Evolutionary conservation across 768 basidiomycete species (phyloP).

Genomic region (Phylloporus rhodoxanthus): DNA sequence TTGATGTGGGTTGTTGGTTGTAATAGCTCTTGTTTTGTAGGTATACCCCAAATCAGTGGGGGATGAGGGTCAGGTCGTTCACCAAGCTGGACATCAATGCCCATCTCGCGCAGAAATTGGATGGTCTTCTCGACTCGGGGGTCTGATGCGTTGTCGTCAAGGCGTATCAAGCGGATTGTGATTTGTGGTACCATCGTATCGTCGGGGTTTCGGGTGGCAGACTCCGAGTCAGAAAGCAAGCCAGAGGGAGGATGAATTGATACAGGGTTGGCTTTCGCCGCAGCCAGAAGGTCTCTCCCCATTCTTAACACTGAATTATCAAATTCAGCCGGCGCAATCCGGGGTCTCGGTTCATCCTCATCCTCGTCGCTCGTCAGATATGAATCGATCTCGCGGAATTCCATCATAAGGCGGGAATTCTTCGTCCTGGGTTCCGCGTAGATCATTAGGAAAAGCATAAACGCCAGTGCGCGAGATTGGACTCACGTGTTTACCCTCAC

Average conservation of each 20-base stretch:
- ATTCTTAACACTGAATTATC: conserved; percentile 72
- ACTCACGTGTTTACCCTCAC: conserved; percentile 84
- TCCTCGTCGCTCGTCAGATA: conserved; percentile 53
- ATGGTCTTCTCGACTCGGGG: conserved; percentile 60
- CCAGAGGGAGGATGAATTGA: conserved; percentile 12
- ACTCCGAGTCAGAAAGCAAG: conserved; percentile 12
- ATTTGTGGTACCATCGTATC: conserved; percentile 37
- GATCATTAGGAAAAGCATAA: background rate
- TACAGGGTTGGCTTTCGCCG: conserved; percentile 54
- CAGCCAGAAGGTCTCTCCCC: conserved; percentile 60
- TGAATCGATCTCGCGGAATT: conserved; percentile 82
- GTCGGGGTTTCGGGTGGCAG: background rate
- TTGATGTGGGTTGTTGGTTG: conserved; percentile 60
- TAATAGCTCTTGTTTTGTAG: conserved; percentile 15
- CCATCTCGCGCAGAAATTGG: conserved; percentile 50
- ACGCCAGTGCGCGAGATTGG: background rate
- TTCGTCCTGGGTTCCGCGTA: conserved; percentile 50
- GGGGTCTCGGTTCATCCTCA: conserved; percentile 39
- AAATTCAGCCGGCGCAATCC: conserved; percentile 46
- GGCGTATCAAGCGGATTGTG: conserved; percentile 64
- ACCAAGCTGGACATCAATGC: conserved; percentile 62
- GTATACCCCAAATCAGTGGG: background rate
- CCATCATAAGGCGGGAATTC: conserved; percentile 67
- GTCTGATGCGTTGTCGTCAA: conserved; percentile 38
- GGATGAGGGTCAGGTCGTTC: conserved; percentile 34